phyloP scores from a whole-genome alignment of 768 basidiomycete species.

The Mycena haematopus region DNA sequence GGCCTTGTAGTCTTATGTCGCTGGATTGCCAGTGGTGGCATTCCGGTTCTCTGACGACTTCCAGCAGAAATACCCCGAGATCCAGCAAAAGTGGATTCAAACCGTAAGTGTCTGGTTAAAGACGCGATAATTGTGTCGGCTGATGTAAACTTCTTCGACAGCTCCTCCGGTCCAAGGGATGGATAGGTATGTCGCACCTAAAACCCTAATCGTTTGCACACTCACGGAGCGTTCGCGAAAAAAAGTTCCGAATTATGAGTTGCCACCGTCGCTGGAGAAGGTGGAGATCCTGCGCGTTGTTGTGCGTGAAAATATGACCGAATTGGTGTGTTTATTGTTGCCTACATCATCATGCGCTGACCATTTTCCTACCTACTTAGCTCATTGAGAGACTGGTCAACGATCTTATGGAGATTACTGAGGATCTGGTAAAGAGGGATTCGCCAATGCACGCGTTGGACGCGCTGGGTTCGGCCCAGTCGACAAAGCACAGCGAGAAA shows the following conservation, averaged over 20 bases:
- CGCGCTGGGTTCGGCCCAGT: slow-evolving; percentile 41
- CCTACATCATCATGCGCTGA: slow-evolving; percentile 54
- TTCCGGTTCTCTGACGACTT: slow-evolving; percentile 69
- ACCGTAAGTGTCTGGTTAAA: too few species aligned
- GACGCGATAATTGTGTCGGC: too few species aligned
- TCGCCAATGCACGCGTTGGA: slow-evolving; percentile 61
- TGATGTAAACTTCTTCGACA: too few species aligned
- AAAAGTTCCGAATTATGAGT: slow-evolving; percentile 58
- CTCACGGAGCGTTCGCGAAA: too few species aligned
- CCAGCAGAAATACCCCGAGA: slow-evolving; percentile 57
- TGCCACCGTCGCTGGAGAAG: slow-evolving; percentile 59
- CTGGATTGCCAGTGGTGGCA: slow-evolving; percentile 69
- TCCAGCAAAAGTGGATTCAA: slow-evolving; percentile 69
- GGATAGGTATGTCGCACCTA: too few species aligned
- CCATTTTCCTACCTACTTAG: slow-evolving; percentile 62
- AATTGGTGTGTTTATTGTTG: slow-evolving; percentile 46
- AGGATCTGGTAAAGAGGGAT: slow-evolving; percentile 54
- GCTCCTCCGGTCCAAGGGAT: slow-evolving; percentile 57
- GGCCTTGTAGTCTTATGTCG: slow-evolving; percentile 49
- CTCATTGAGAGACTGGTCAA: slow-evolving; percentile 67
- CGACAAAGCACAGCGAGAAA: slow-evolving; percentile 43
- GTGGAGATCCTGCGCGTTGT: slow-evolving; percentile 71
- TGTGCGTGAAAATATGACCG: slow-evolving; percentile 64
- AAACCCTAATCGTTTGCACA: too few species aligned
- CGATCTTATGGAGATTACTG: slow-evolving; percentile 76